Evolutionary conservation across 495 filamentous ascomycete genomes (phyloP).

Genomic region (Elasticomyces elasticus): DNA sequence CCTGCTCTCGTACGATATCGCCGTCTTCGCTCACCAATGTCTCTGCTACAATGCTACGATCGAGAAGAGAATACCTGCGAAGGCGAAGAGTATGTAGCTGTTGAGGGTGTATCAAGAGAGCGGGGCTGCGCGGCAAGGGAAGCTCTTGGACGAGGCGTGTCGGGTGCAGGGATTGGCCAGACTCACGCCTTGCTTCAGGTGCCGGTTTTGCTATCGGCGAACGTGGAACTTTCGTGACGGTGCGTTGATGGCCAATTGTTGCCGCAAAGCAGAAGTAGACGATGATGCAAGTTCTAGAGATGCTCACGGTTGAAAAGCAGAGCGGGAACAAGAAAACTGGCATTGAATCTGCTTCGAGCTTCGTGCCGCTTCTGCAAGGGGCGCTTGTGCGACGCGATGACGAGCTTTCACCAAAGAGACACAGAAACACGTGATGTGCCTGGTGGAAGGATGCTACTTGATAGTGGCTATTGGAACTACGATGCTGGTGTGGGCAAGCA

Average conservation of each 20-base stretch:
- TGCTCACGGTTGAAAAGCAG: too few relatives aligned
- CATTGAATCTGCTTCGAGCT: background rate
- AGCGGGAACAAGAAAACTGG: background rate
- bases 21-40: background rate
- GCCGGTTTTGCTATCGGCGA: background rate
- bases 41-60: background rate
- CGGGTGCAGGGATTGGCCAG: background rate
- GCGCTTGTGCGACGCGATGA: too few relatives aligned
- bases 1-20: background rate
- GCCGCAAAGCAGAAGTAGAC: too few relatives aligned
- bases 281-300: too few relatives aligned
- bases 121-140: background rate
- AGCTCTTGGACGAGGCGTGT: background rate
- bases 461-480: too few relatives aligned
- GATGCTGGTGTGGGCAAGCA: too few relatives aligned
- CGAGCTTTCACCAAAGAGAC: too few relatives aligned
- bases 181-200: slow-evolving; percentile 5
- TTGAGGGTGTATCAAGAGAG: background rate
- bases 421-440: too few relatives aligned
- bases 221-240: slow-evolving; percentile 1
- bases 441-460: too few relatives aligned
- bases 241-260: background rate
- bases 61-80: background rate
- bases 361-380: too few relatives aligned
- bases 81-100: background rate